Percentiles rank a stretch among this genome's conserved stretches.
Evolutionary conservation across 805 yeast genomes (phyloP).

Genomic region (Hanseniaspora lindneri): DNA sequence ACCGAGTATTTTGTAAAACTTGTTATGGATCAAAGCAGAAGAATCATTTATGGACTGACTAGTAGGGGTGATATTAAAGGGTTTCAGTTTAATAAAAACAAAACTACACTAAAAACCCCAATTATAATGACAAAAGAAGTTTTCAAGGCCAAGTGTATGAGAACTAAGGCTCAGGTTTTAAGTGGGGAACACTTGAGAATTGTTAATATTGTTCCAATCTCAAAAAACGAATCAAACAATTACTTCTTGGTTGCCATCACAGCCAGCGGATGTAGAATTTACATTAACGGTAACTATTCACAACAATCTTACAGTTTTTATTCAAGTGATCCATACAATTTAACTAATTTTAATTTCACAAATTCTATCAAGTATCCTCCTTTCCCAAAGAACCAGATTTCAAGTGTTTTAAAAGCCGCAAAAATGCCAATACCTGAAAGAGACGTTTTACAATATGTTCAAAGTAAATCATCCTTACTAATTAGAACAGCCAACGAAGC

Average conservation of each 20-base stretch:
- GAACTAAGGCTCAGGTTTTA: constrained; percentile 43
- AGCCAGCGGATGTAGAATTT: constrained; percentile 70
- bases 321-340: background rate
- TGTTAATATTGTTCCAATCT: constrained; percentile 41
- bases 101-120: constrained; percentile 35
- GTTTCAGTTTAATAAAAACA: constrained; percentile 41
- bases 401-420: constrained; percentile 21
- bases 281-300: constrained; percentile 35
- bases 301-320: constrained; percentile 19
- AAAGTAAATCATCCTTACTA: constrained; percentile 45
- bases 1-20: constrained; percentile 39
- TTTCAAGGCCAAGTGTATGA: constrained; percentile 34
- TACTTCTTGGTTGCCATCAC: constrained; percentile 70
- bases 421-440: background rate
- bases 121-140: constrained; percentile 30
- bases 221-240: constrained; percentile 52
- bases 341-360: constrained; percentile 22
- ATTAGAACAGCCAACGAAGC: constrained; percentile 47
- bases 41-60: constrained; percentile 68
- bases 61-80: constrained; percentile 72
- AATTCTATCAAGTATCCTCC: constrained; percentile 54
- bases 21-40: constrained; percentile 65
- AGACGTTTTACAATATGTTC: constrained; percentile 22
- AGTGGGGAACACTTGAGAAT: constrained; percentile 47
- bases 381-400: constrained; percentile 28